Base-by-base conservation (phyloP, 1,284 basidiomycete genomes). In the Cryptococcus floricola region DNA sequence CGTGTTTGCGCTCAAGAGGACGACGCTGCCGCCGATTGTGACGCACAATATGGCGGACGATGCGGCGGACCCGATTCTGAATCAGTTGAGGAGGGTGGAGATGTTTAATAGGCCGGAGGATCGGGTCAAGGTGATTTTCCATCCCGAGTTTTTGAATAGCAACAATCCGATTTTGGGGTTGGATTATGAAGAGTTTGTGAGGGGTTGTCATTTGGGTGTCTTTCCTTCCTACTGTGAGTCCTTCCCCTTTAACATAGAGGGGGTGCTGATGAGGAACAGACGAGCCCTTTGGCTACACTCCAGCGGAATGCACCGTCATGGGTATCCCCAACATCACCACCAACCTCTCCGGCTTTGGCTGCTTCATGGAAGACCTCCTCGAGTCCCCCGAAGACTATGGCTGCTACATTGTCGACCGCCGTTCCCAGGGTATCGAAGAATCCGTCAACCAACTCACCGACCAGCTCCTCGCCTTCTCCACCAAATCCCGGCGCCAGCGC, bases 31-130 rank as follows among this genome's bases (percentile, higher is more conserved):
- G 0, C 91, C 95, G 0, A 84, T 98, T 42, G 88, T 88, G 39
- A 98, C 95, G 16, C 95, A 98, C 81, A 98, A 98, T 80, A 98
- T 98, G 94, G 85, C 84, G 34, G 94, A 98, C 73, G 95, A 98
- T 73, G 79, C 82, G 48, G 87, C 80, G 67, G 95, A 98, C 73
- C 95, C 95, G 5, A 91, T 98, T 65, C 79, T 98, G 53, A 96
- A 88, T 79, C 94, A 98, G 75, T 89, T 98, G 60, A 85, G 95
- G 28, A 84, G 91, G 14, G 92, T 96, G 28, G 87, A 92, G 75
- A 80, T 98, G 37, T 97, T 97, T 84, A 97, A 98, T 78, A 75
- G 81, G 39, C 79, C 83, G 23, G 69, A 81, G 38, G 95, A 98
- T 70, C 83, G 89, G 52, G 94, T 97, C 77, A 97, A 98, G 81